Evolutionary conservation across 176 grass and related monocot species (phyloP).

Genomic region (Calamus simplicifolius): DNA sequence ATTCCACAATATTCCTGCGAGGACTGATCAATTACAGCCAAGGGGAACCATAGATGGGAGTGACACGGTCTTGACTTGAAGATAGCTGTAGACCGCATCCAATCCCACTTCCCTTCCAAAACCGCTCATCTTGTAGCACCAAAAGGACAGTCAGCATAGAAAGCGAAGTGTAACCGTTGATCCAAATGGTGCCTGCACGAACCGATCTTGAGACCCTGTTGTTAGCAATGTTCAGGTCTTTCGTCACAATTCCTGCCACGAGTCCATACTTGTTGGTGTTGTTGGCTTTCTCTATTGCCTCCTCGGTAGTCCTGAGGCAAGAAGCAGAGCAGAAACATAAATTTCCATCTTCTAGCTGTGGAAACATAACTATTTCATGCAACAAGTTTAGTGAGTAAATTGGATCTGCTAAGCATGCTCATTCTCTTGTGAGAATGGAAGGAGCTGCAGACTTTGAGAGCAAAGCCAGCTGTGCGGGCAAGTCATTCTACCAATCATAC

Average conservation of each 20-base stretch:
- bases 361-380: too few relatives aligned
- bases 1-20: too few relatives aligned
- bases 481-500: too few relatives aligned
- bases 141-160: constrained; percentile 68
- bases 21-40: constrained; percentile 39
- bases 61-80: constrained; percentile 77
- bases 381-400: too few relatives aligned
- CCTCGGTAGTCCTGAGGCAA: constrained; percentile 45
- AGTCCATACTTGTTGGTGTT: constrained; percentile 59
- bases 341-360: too few relatives aligned
- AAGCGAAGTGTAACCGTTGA: constrained; percentile 85
- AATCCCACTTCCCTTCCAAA: constrained; percentile 75
- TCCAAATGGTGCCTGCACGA: constrained; percentile 61
- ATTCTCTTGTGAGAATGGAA: too few relatives aligned
- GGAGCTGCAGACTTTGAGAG: too few relatives aligned
- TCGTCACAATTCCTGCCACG: constrained; percentile 56
- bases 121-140: constrained; percentile 82
- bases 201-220: constrained; percentile 64
- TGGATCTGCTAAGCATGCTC: too few relatives aligned
- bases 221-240: constrained; percentile 58
- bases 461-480: too few relatives aligned
- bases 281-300: constrained; percentile 74
- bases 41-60: constrained; percentile 58
- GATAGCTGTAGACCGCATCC: constrained; percentile 61
- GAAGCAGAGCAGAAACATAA: too few relatives aligned